Base-by-base conservation (phyloP, 78 protist species). In the Dictyostelium firmibasis region DNA sequence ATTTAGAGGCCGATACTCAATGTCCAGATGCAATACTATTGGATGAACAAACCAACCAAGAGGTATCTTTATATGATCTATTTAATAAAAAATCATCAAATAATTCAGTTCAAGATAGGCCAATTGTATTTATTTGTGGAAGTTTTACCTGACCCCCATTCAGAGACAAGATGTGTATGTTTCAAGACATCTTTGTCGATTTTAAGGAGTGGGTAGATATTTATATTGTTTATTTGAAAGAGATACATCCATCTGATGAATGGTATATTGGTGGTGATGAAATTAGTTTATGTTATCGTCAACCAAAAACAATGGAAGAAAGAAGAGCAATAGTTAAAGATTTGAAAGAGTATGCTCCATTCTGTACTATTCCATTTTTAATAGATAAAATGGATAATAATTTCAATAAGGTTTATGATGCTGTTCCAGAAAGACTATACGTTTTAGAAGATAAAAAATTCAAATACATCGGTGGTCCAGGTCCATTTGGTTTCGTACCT, bases 171-270 rank as follows among this genome's bases (percentile, higher is more conserved):
- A 81, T 81, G 87, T 43, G 31, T 7, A 81, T 89, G 94, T 81
- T 89, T 38, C 82, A 89, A 47, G 86, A 35, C 27, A 81, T 89
- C 18, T 62, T 31, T 29, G 50, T 67, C 38, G 75, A 78, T 1
- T 89, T 69, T 47, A 43, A 53, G n/a, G 81, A 64, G 11, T 8
- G 74, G 9, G 47, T 38, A 13, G 47, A 89, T 20, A 44, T 18
- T 20, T 89, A 89, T 47, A 89, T 89, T 8, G 86, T 89, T 2
- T 89, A 89, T 70, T 13, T 89, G 31, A 67, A 53, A 31, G 94
- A 89, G 27, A 89, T 89, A 27, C 94, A 89, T 89, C 94, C 94
- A 10, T 27, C 81, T n/a, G 94, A 89, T 70, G 94, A 62, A 23
- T 89, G 94, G 94, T 57, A 33, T 47, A 81, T 89, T 38, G 86